Percentiles rank a stretch among this genome's conserved stretches.
phyloP scores from a whole-genome alignment of 1,284 basidiomycete genomes.

The Leucoagaricus sp. region DNA sequence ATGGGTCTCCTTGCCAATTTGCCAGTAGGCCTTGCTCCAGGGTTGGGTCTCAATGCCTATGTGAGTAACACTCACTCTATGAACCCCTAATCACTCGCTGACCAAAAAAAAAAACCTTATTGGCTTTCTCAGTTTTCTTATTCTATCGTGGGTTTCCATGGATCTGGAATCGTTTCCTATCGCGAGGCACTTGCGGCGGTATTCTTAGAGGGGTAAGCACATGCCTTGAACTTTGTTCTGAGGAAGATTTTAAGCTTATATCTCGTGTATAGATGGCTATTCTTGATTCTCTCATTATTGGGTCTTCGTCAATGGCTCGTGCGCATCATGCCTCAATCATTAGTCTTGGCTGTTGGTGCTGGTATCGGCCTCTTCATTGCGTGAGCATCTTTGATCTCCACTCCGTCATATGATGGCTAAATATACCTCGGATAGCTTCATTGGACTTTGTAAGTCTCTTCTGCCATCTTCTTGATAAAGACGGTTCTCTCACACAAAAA shows the following conservation, averaged over 20 bases:
- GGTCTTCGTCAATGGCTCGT: conserved; percentile 92
- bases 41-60: conserved; percentile 83
- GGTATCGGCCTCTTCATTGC: conserved; percentile 89
- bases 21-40: conserved; percentile 80
- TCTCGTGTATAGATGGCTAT: conserved; percentile 64
- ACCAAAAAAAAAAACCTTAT: no score
- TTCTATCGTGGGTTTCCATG: conserved; percentile 85
- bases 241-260: neutral
- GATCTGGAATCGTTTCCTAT: conserved; percentile 76
- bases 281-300: conserved; percentile 79
- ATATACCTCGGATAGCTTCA: conserved; percentile 48
- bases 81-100: neutral
- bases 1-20: conserved; percentile 88
- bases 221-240: neutral
- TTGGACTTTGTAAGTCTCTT: conserved; percentile 55
- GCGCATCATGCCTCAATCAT: conserved; percentile 84
- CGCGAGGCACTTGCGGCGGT: conserved; percentile 85
- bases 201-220: conserved; percentile 79
- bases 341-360: conserved; percentile 82
- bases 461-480: neutral
- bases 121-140: conserved; percentile 79
- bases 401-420: conserved; percentile 15
- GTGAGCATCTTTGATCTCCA: conserved; percentile 36
- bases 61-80: conserved; percentile 41
- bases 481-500: neutral